phyloP scores from a whole-genome alignment of 768 basidiomycete genomes.

The Ephemerocybe angulata region DNA sequence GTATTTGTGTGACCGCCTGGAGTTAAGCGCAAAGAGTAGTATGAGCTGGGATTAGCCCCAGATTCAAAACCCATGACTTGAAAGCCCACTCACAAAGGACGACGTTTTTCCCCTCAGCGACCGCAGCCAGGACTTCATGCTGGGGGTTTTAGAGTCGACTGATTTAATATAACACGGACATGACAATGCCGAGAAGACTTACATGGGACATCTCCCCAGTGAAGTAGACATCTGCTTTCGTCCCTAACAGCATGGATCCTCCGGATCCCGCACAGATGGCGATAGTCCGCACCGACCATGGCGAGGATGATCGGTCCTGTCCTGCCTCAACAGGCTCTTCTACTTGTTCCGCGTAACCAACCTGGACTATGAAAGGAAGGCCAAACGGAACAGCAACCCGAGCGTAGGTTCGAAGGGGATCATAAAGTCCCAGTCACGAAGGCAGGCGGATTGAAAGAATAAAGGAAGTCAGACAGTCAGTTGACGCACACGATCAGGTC shows the following conservation, averaged over 20 bases:
- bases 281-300: slow-evolving; percentile 48
- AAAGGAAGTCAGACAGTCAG: slow-evolving; percentile 4
- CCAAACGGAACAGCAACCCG: slow-evolving; percentile 8
- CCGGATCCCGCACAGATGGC: slow-evolving; percentile 94
- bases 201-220: slow-evolving; percentile 95
- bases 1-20: slow-evolving; percentile 91
- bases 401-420: not conserved
- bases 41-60: slow-evolving; percentile 20
- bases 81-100: slow-evolving; percentile 68
- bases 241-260: slow-evolving; percentile 66
- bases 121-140: slow-evolving; percentile 85
- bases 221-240: slow-evolving; percentile 80
- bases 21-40: slow-evolving; percentile 16
- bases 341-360: slow-evolving; percentile 45
- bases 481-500: not conserved
- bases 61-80: slow-evolving; percentile 5
- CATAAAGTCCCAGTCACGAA: slow-evolving; percentile 17
- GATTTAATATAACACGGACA: slow-evolving; percentile 13
- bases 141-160: slow-evolving; percentile 31
- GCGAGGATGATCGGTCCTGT: slow-evolving; percentile 18
- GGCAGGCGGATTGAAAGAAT: slow-evolving; percentile 15
- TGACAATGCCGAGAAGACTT: slow-evolving; percentile 23
- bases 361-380: slow-evolving; percentile 49
- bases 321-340: slow-evolving; percentile 5
- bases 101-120: slow-evolving; percentile 73